Percentiles rank a stretch among this genome's conserved stretches.
phyloP scores from a whole-genome alignment of 1,284 basidiomycete genomes.

The Ceratorhiza oryzae-sativae region DNA sequence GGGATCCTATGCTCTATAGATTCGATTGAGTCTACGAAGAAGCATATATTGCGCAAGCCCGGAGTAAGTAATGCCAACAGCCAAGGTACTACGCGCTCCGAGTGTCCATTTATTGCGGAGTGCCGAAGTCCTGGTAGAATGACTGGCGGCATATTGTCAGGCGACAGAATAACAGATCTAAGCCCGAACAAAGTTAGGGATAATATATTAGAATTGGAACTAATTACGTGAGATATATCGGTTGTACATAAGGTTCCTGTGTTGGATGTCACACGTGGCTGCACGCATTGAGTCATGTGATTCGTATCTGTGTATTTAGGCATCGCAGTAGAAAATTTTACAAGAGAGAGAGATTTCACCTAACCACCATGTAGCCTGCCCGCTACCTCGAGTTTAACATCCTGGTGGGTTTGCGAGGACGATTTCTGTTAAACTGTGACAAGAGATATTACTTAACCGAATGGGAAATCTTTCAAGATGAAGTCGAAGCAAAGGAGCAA shows the following conservation, averaged over 20 bases:
- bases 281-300: too few species aligned
- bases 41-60: not conserved
- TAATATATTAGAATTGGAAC: not conserved
- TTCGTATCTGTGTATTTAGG: too few species aligned
- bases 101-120: not conserved
- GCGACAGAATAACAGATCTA: not conserved
- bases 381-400: too few species aligned
- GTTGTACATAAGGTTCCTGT: too few species aligned
- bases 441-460: not conserved
- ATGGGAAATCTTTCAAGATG: not conserved
- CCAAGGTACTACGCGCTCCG: not conserved
- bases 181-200: not conserved
- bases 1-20: not conserved
- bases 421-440: not conserved
- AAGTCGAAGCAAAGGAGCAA: not conserved
- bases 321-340: too few species aligned
- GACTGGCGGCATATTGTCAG: not conserved
- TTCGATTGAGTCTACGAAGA: not conserved
- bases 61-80: not conserved
- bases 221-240: not conserved
- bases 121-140: not conserved
- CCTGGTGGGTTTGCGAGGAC: not conserved
- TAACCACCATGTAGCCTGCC: too few species aligned
- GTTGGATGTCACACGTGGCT: too few species aligned
- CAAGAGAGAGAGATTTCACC: too few species aligned